Evolutionary conservation across 1,284 basidiomycete species (phyloP), one percentile per base, ranked within the genome.

Genomic region (Leccinum solheimii): DNA sequence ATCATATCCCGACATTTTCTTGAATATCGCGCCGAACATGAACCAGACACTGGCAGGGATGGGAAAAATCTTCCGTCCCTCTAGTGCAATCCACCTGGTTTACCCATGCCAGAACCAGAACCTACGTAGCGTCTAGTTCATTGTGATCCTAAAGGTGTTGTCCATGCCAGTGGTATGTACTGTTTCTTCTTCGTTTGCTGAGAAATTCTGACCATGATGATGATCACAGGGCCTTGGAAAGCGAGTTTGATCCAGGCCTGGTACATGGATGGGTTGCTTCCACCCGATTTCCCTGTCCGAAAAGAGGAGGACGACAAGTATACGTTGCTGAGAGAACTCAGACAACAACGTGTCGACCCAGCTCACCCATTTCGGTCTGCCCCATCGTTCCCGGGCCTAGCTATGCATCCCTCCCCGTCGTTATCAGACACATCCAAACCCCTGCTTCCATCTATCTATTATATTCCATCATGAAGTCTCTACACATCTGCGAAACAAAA

Each of bases 201-300:
- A 6, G 32, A 27, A 48, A 45, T 27, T n/a, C 5, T 30, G 14
- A 60, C 68, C 13, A 27, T 27, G 27, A 65, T 36, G 63, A 57
- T 49, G 52, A 64, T 61, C 30, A 19, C 57, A 92, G 90, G 90
- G 53, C 91, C 91, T 21, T 93, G 91, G 91, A 91, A 90, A 71
- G 81, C 88, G 21, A 83, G 85, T n/a, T 79, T 92, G 43, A 93
- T 93, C 91, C 90, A 92, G 70, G 83, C 86, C 7, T 93, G 91
- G 91, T 91, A 90, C 70, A 88, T 88, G 68, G 91, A 93, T 64
- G 90, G 88, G 9, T 74, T 92, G 13, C 78, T 93, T 38, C 91
- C 91, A 4, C 87, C 86, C 1, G 90, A 92, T 71, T 82, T 93
- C 10, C 91, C 91, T 3, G 86, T 93, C 19, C 81, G 89, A 60